phyloP scores from a whole-genome alignment of 345 rosid species.

The Camelina sativa region DNA sequence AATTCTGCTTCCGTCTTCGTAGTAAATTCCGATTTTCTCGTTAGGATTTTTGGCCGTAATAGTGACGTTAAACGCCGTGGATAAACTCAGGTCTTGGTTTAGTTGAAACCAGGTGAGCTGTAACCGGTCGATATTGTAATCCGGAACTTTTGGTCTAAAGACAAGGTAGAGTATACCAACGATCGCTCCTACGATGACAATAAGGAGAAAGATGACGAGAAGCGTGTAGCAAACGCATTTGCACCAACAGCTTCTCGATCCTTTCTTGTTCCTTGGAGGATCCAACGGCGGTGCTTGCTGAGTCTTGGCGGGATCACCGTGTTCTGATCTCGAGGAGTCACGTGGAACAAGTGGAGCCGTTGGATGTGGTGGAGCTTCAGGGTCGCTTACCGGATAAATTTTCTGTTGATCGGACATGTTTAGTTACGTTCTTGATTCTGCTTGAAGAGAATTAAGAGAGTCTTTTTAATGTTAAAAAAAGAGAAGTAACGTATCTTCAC shows the following conservation, averaged over 20 bases:
- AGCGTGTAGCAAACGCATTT: conserved; percentile 72
- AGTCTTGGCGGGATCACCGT: conserved; percentile 19
- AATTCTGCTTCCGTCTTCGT: conserved; percentile 79
- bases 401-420: conserved; percentile 65
- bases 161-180: conserved; percentile 69
- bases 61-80: conserved; percentile 61
- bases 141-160: conserved; percentile 80
- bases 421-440: conserved; percentile 3
- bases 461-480: conserved; percentile 11
- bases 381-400: conserved; percentile 69
- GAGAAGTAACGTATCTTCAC: conserved; percentile 24
- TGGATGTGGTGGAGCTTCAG: conserved; percentile 55
- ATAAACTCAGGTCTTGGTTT: conserved; percentile 52
- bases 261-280: conserved; percentile 52
- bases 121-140: conserved; percentile 63
- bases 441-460: not conserved
- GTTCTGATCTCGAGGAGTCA: conserved; percentile 51
- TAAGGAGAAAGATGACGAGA: conserved; percentile 53
- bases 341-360: conserved; percentile 63
- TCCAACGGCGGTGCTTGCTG: conserved; percentile 31
- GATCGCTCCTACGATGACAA: conserved; percentile 49
- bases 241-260: conserved; percentile 59
- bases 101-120: conserved; percentile 57
- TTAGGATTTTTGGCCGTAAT: conserved; percentile 78
- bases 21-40: conserved; percentile 76